Base-by-base conservation (phyloP, 345 rosid genomes). In the Citrus australasica region DNA sequence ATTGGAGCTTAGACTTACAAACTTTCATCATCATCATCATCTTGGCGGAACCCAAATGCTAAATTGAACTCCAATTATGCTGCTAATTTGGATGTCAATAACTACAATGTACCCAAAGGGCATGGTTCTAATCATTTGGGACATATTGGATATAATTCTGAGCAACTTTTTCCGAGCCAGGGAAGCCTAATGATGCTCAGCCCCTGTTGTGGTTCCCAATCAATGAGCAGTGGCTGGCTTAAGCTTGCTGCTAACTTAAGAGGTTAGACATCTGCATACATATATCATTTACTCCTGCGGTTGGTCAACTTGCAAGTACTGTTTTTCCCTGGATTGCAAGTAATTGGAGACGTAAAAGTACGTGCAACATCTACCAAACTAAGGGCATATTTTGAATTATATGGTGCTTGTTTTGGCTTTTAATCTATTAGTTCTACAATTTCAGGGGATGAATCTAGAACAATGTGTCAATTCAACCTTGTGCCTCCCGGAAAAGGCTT, bases 401-500 rank as follows among this genome's bases (percentile, higher is more conserved):
- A 42, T 42, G 48, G 48, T 10, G 48, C 48, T 42, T 42, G 14
- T 10, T 42, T 40, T 42, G 14, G 14, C 42, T 38, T 38, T 38
- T 38, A 38, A 42, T 42, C 40, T 7, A 37, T 7, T 42, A 9
- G 11, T 61, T 30, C 28, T 61, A 9, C 62, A 19, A 8, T 21
- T 48, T 69, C 83, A 88, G 90, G 82, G 79, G 69, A 79, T 86
- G 77, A 81, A 81, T 73, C 73, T 87, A 51, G 75, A 81, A 72
- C 85, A 66, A 70, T 86, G 92, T 59, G 87, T 87, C 59, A 86
- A 88, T 64, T 77, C 92, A 85, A 90, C 46, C 71, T 21, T 87
- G 79, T 84, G 93, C 75, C 85, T 88, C 3, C 76, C 80, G 6
- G 22, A 82, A 67, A 82, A 87, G 67, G 88, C 90, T 4, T 87